Conservation (phyloP, 495 filamentous ascomycete species). For the Jackrogersella multiformis region DNA sequence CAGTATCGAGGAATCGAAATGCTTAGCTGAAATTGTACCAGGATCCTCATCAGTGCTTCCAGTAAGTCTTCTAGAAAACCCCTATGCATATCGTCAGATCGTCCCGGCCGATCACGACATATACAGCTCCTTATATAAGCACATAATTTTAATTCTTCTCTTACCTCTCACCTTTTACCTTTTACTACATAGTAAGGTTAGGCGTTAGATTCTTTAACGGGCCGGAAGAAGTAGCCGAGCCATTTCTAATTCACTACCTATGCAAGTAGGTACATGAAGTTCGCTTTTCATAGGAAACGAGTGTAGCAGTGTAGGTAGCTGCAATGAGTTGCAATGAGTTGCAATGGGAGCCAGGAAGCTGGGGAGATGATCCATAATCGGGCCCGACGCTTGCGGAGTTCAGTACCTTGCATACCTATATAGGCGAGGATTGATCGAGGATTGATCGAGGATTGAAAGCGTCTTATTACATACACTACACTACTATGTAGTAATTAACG, state of each 20-base stretch:
- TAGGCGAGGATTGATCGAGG: too few relatives aligned
- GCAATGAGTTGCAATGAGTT: slow-evolving; percentile 4
- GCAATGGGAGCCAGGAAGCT: slow-evolving; percentile 13
- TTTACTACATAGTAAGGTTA: too few relatives aligned
- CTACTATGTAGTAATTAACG: too few relatives aligned
- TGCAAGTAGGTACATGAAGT: too few relatives aligned
- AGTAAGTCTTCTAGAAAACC: slow-evolving; percentile 31
- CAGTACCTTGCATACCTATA: slow-evolving; percentile 37
- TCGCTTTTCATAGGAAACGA: slow-evolving; percentile 2
- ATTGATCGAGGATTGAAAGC: slow-evolving; percentile 26
- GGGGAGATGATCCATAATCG: slow-evolving; percentile 23
- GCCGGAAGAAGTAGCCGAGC: slow-evolving; percentile 19
- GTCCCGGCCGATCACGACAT: slow-evolving; percentile 35
- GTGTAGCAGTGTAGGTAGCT: too few relatives aligned
- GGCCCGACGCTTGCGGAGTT: slow-evolving; percentile 20
- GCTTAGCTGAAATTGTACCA: slow-evolving; percentile 8
- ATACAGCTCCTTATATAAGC: not conserved
- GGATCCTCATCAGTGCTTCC: slow-evolving; percentile 2
- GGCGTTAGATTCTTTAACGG: not conserved
- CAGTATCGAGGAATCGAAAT: slow-evolving; percentile 1
- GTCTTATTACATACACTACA: too few relatives aligned
- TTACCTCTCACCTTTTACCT: too few relatives aligned
- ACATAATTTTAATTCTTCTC: too few relatives aligned
- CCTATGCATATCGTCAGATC: slow-evolving; percentile 32
- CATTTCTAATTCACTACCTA: not conserved